These are phyloP conservation scores for Nannizziopsis arthrosporioides DNA, from an alignment of 2,329 filamentous ascomycete genomes.

Conservation along the genomic window DNA sequence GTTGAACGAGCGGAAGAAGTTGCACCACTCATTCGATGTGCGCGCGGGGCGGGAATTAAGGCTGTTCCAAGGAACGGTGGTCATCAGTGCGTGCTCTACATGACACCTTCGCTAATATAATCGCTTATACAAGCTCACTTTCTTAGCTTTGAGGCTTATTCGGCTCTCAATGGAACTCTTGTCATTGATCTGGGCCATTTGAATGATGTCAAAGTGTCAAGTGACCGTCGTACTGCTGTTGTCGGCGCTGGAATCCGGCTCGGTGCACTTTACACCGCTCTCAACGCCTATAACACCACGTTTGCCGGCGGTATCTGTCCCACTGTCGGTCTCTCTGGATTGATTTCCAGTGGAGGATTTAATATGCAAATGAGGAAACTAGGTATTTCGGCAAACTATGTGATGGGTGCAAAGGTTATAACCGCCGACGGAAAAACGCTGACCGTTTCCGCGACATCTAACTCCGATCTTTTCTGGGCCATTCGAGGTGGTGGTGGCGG, in stretches of 20 bases:
- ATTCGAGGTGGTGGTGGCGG: conserved; percentile 48
- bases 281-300: conserved; percentile 16
- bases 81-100: not conserved
- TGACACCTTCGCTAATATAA: not conserved
- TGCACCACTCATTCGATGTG: conserved; percentile 3
- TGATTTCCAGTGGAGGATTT: conserved; percentile 50
- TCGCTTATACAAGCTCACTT: not conserved
- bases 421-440: conserved; percentile 40
- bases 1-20: conserved; percentile 4
- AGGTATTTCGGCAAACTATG: conserved; percentile 51
- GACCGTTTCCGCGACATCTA: conserved; percentile 36
- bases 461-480: conserved; percentile 53
- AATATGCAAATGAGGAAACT: conserved; percentile 37
- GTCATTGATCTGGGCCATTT: conserved; percentile 18
- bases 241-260: conserved; percentile 26
- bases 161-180: conserved; percentile 14
- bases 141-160: conserved; percentile 14
- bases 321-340: conserved; percentile 48
- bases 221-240: conserved; percentile 21
- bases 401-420: conserved; percentile 46
- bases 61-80: conserved; percentile 2
- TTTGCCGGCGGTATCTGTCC: conserved; percentile 46
- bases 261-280: conserved; percentile 22
- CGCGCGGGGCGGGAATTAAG: not conserved
- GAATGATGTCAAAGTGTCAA: conserved; percentile 21